phyloP scores from a whole-genome alignment of 2,329 filamentous ascomycete genomes.

The Beauveria pseudobassiana region DNA sequence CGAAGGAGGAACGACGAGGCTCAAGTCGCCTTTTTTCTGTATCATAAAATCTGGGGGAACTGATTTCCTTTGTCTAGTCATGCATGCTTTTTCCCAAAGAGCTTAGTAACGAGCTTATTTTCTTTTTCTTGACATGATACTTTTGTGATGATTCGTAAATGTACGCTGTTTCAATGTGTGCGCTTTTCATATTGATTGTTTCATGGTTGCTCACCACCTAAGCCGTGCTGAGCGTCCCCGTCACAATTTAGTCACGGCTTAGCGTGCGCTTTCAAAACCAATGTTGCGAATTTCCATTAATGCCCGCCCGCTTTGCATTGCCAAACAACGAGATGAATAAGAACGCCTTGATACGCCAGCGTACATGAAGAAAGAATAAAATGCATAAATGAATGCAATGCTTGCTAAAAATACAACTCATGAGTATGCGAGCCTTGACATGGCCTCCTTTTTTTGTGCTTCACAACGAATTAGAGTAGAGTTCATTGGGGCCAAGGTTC shows the following conservation, averaged over 20 bases:
- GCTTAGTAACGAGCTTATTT: conserved; percentile 1
- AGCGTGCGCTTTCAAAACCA: background rate
- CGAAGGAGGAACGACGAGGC: background rate
- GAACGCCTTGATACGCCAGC: background rate
- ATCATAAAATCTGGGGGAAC: background rate
- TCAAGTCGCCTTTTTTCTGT: background rate
- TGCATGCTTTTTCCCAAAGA: background rate
- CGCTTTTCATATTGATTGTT: background rate
- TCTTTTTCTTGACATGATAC: background rate
- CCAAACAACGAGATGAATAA: background rate
- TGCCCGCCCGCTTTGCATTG: background rate
- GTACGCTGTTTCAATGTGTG: background rate
- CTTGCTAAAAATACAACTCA: background rate
- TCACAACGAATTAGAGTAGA: background rate
- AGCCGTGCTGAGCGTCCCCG: background rate
- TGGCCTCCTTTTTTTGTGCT: background rate
- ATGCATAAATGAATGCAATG: background rate
- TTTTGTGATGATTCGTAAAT: background rate
- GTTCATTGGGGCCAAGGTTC: background rate
- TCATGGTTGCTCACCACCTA: background rate
- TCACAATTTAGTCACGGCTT: background rate
- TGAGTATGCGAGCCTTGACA: background rate
- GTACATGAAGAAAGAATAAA: background rate
- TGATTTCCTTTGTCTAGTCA: conserved; percentile 2
- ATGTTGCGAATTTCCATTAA: background rate